Conservation (phyloP, 2,329 filamentous ascomycete species). For the Rutstroemia sp. region DNA sequence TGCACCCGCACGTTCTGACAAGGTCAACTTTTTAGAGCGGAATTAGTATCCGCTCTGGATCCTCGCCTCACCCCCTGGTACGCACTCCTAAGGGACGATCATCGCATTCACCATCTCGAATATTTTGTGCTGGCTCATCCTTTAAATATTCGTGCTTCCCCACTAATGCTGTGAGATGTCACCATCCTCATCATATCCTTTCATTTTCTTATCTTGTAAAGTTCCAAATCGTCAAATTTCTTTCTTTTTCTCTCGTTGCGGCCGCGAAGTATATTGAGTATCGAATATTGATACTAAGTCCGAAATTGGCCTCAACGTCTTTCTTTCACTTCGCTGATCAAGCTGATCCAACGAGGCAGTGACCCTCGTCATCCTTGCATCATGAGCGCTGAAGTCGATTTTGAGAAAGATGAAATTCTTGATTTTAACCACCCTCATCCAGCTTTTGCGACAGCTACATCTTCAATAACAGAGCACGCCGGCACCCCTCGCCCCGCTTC, state of each 20-base stretch:
- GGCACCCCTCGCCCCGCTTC: conserved; percentile 13
- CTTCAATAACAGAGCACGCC: conserved; percentile 13
- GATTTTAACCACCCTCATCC: conserved; percentile 2
- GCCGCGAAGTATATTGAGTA: too few relatives aligned
- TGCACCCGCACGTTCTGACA: background rate
- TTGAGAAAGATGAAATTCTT: conserved; percentile 15
- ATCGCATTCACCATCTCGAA: background rate
- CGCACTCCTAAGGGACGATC: background rate
- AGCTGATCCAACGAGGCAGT: too few relatives aligned
- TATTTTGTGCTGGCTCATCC: background rate
- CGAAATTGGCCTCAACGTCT: too few relatives aligned
- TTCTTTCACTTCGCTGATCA: background rate
- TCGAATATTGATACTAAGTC: too few relatives aligned
- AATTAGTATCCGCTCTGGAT: background rate
- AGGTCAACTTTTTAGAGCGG: background rate
- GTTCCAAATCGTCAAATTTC: too few relatives aligned
- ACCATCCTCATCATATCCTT: background rate
- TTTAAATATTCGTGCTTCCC: background rate
- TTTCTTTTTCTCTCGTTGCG: too few relatives aligned
- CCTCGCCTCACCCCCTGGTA: background rate
- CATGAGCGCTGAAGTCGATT: conserved; percentile 14
- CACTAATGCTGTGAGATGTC: background rate
- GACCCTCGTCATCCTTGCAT: background rate
- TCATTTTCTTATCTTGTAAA: too few relatives aligned
- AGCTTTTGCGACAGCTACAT: conserved; percentile 5